Percentiles rank a stretch among this genome's conserved stretches.
These are phyloP conservation scores for Silene conica DNA, from an alignment of 148 eudicot species.

Conservation along the genomic window DNA sequence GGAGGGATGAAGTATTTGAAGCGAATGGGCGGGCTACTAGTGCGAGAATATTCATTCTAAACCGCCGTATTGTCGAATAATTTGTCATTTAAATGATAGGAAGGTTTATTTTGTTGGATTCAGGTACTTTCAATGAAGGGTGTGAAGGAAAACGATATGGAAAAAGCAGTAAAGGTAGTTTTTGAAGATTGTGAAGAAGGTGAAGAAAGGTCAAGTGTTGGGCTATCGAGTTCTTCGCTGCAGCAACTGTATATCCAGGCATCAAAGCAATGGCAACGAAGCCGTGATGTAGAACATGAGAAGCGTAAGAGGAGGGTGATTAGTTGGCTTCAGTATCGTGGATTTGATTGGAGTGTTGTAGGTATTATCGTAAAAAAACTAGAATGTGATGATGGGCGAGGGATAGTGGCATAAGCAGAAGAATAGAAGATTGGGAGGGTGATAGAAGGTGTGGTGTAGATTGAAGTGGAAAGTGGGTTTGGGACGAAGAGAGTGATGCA, in stretches of 20 bases:
- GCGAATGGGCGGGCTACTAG: no score
- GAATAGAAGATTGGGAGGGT: no score
- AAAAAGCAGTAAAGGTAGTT: slow-evolving; percentile 66
- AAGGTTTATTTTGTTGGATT: slow-evolving; percentile 21
- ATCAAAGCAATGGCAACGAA: slow-evolving; percentile 72
- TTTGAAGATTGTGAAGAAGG: slow-evolving; percentile 52
- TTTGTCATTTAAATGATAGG: background rate
- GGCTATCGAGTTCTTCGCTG: slow-evolving; percentile 48
- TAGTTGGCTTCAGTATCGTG: slow-evolving; percentile 94
- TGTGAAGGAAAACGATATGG: slow-evolving; percentile 46
- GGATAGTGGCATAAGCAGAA: no score
- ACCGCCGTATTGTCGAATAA: no score
- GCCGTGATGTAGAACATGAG: slow-evolving; percentile 44
- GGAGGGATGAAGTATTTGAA: no score
- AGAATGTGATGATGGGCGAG: slow-evolving; percentile 30
- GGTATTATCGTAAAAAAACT: slow-evolving; percentile 57
- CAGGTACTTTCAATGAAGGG: slow-evolving; percentile 76
- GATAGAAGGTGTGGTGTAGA: no score
- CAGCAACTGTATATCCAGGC: slow-evolving; percentile 61
- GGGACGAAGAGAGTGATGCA: no score
- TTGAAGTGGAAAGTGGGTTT: no score
- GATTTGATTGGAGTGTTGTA: slow-evolving; percentile 72
- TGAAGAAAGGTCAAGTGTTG: slow-evolving; percentile 37
- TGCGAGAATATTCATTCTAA: no score
- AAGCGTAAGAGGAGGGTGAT: slow-evolving; percentile 65